Evolutionary conservation across 257 asterid species (phyloP), one percentile per base, ranked within the genome.

Genomic region (Penstemon eatonii): DNA sequence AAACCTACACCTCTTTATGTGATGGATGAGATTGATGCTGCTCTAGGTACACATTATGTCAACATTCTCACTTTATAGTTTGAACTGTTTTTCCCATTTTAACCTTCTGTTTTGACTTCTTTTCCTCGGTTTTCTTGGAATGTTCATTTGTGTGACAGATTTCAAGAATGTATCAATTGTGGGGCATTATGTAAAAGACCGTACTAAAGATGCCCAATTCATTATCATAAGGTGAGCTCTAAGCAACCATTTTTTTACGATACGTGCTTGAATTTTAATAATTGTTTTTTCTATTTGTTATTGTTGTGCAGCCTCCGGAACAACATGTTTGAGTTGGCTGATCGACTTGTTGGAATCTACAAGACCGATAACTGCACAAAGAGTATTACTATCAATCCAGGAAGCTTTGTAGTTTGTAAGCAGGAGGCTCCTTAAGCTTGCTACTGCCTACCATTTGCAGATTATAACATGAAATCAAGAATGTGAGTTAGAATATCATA

Each of bases 21-120:
- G 70, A 91, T 91, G 97, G 97, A 91, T 57, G 97, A 91, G 80
- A 94, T 94, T 42, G 99, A 94, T 82, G 99, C 97, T 59, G 97
- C 99, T 70, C 68, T 89, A 76, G 99, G 99, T 88, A 85, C 33
- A 65, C 73, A 52, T 18, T 12, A 43, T 19, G 37, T 39, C 47
- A 7, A 53, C 43, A 40, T 37, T 40, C 37, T 36, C 18, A 25
- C 37, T 54, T 39, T 36, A 51, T 70, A 53, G 13, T 66, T 54
- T 11, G 7, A 39, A 58, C 66, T 40, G 6, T 43, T 51, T 63
- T 50, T 51, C 45, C 15, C 61, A 39, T 56, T 60, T 43, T 1
- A 13, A 19, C 67, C 53, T 65, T 44, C 18, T 9, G 19, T 57
- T 46, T 10, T 42, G 42, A 7, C 36, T 44, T 56, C 13, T 45